Evolutionary conservation across 371 early-diverging fungal species (phyloP).

Genomic region (Rhizomucor miehei): DNA sequence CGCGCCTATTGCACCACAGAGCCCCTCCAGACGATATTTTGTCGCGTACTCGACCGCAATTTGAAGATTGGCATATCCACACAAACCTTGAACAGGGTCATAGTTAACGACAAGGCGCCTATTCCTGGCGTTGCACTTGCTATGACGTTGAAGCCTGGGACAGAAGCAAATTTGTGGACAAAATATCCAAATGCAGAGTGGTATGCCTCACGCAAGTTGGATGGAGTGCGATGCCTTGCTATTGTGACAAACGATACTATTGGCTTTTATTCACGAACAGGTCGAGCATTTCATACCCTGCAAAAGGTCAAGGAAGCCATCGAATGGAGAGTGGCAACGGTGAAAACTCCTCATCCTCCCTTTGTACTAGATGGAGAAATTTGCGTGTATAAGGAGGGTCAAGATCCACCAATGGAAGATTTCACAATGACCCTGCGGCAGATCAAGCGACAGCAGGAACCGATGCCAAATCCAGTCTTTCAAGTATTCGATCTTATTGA

Average conservation of each 20-base stretch:
- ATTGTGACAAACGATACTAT: constrained; percentile 27
- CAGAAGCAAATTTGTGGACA: neutral
- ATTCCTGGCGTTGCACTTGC: constrained; percentile 40
- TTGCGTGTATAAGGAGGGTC: constrained; percentile 35
- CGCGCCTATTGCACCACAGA: constrained; percentile 18
- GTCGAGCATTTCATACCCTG: constrained; percentile 36
- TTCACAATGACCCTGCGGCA: constrained; percentile 29
- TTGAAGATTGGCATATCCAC: constrained; percentile 52
- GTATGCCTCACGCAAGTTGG: constrained; percentile 59
- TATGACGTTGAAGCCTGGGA: constrained; percentile 4
- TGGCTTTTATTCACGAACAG: constrained; percentile 49
- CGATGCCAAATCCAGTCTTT: constrained; percentile 41
- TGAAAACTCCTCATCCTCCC: neutral
- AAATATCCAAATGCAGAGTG: constrained; percentile 16
- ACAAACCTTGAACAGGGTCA: constrained; percentile 26
- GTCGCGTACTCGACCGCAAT: constrained; percentile 54
- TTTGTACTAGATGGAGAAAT: constrained; percentile 60
- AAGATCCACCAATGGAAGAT: constrained; percentile 15
- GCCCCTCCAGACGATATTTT: constrained; percentile 32
- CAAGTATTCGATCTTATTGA: constrained; percentile 56
- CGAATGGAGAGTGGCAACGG: constrained; percentile 11
- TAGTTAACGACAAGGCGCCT: constrained; percentile 3
- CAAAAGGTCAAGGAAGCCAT: constrained; percentile 33
- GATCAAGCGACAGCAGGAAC: constrained; percentile 24
- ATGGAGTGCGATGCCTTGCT: constrained; percentile 57